Percentiles rank a stretch among this genome's conserved stretches.
These are phyloP conservation scores for Volvariella surrecta DNA, from an alignment of 1,284 basidiomycete species.

Conservation along the genomic window DNA sequence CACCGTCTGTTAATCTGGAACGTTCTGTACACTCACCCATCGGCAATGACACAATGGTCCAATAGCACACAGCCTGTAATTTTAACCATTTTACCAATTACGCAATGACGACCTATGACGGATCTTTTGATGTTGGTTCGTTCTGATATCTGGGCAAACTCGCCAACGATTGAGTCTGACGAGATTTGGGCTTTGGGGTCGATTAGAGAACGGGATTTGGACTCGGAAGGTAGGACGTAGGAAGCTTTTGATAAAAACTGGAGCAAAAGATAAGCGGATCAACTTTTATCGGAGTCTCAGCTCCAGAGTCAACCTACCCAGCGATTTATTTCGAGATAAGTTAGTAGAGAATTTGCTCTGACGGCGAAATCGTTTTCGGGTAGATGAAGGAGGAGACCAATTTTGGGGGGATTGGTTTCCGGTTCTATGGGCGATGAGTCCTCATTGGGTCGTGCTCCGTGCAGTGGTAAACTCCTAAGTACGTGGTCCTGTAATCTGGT, in stretches of 20 bases:
- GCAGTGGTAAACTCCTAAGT: slow-evolving; percentile 8
- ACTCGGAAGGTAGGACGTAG: slow-evolving; percentile 49
- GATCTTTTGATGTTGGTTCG: slow-evolving; percentile 83
- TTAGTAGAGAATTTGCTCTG: slow-evolving; percentile 77
- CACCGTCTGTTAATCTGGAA: background rate
- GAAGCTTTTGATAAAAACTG: slow-evolving; percentile 45
- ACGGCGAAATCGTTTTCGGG: slow-evolving; percentile 47
- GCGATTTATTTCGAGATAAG: slow-evolving; percentile 80
- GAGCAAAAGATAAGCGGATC: slow-evolving; percentile 2
- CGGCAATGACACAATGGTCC: slow-evolving; percentile 84
- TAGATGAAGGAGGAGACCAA: slow-evolving; percentile 54
- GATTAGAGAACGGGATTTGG: slow-evolving; percentile 54
- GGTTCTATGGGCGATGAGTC: background rate
- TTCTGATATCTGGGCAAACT: slow-evolving; percentile 78
- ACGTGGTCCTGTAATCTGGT: slow-evolving; percentile 32
- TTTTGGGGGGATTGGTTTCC: slow-evolving; percentile 27
- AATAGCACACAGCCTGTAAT: slow-evolving; percentile 84
- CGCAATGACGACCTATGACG: slow-evolving; percentile 82
- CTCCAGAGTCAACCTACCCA: slow-evolving; percentile 48
- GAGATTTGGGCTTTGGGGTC: slow-evolving; percentile 82
- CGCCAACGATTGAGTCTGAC: slow-evolving; percentile 76
- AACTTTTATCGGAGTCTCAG: no score
- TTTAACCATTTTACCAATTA: slow-evolving; percentile 82
- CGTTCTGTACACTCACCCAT: slow-evolving; percentile 50
- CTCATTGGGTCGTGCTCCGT: slow-evolving; percentile 25